Base-by-base conservation (phyloP, 2,329 filamentous ascomycete species). In the Gliomastix tumulicola region DNA sequence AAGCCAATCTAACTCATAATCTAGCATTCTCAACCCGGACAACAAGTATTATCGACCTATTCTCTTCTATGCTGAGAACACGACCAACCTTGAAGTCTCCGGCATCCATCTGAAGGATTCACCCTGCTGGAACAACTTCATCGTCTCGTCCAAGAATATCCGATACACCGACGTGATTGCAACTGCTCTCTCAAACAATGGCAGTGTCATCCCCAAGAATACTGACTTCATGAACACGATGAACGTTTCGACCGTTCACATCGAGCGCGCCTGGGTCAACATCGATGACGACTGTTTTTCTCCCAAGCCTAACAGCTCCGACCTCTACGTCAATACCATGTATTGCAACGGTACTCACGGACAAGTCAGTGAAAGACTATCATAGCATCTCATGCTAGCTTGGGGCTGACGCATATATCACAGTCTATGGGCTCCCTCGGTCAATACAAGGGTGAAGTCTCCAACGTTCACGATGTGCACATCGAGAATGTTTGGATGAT, bases 41-140 rank as follows among this genome's bases (percentile, higher is more conserved):
- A 79, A 80, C 47, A 63, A 60, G 3, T 80, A 72, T 45, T 66
- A 73, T 21, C 69, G 76, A 0, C 76, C 76, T 0, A 73, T 79
- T 20, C 62, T 80, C 4, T 80, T 80, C 56, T 62, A 77, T 25
- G 76, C 73, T 0, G 72, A 79, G 50, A 79, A 79, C 33, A 69
- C 74, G 1, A 79, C 74, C 5, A 70, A 76, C 17, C 51, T 80
- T 3, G 64, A 65, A 4, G 65, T 80, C 6, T 65, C 71, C 23
- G 76, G 76, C 2, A 75, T 80, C 36, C 68, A 71, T 13, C 65
- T 79, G 45, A 69, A 76, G 41, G 72, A 78, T 50, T 77, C 73
- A 1, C 76, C 76, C 2, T 78, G 73, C 59, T 80, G 76, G 76
- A 78, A 70, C 3, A 81, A 76, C 48, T 80, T 79, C 45, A 60